Evolutionary conservation across 2,329 filamentous ascomycete genomes (phyloP), one percentile per base, ranked within the genome.

Genomic region (Fusarium lateritium): DNA sequence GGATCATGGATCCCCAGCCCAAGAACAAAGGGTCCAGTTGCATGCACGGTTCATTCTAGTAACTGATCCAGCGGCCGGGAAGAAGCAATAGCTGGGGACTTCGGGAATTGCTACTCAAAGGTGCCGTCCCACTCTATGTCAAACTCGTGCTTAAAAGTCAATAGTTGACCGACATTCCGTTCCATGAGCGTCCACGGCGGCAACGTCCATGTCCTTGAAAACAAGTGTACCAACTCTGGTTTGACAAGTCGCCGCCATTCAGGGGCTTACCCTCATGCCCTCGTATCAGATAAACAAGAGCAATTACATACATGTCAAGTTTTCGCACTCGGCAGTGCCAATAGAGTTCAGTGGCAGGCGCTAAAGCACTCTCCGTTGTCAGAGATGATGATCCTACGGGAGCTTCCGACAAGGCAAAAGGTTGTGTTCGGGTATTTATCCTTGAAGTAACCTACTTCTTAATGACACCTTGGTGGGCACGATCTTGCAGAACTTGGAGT

Each of bases 291-390:
- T 62, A 58, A 39, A 66, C 40, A 49, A 24, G 46, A 55, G 40
- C 56, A 66, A 65, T 60, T 34, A 46, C 31, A 28, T 36, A 46
- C 31, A 28, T 36, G 34, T 47, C 24, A 49, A 31, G 28, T 11
- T 31, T 38, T 24, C 57, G 14, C 33, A 28, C 26, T 49, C 59
- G 65, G 56, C 61, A 65, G 54, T 56, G 40, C 34, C 22, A 39
- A 65, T 66, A 70, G 53, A 55, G 66, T 70, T 69, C 66, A 62
- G 42, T 51, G 40, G 31, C 51, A 47, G 44, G 46, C 66, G 56
- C 66, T 49, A 69, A 47, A 44, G 40, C 22, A 19, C 28, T 39
- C 26, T 45, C 39, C 40, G 62, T 57, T 62, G 51, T 58, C 43
- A 67, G 44, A 60, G 45, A 28, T 38, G 28, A 33, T 53, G 62